phyloP scores from a whole-genome alignment of 2,329 filamentous ascomycete species.

The Aspergillus tanneri region DNA sequence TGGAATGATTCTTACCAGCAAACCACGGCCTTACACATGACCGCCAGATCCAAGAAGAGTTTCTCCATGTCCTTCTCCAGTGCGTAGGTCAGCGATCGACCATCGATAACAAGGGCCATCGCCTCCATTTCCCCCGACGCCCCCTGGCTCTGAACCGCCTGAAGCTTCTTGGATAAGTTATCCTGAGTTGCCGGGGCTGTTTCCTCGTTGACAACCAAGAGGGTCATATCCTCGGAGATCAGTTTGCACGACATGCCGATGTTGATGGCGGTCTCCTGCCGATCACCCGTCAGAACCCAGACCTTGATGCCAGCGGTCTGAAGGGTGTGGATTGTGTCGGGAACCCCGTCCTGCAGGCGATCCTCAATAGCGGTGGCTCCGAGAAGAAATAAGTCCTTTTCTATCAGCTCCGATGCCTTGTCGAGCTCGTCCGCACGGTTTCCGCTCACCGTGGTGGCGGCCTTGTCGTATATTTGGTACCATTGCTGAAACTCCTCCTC shows the following conservation, averaged over 20 bases:
- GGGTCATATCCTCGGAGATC: conserved; percentile 97
- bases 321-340: conserved; percentile 94
- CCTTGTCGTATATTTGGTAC: conserved; percentile 81
- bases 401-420: conserved; percentile 94
- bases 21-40: conserved; percentile 98
- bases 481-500: conserved; percentile 88
- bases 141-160: conserved; percentile 82
- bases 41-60: conserved; percentile 84
- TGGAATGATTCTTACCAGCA: conserved; percentile 60
- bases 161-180: conserved; percentile 89
- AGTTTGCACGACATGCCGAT: conserved; percentile 99
- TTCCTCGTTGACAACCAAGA: conserved; percentile 95
- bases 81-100: conserved; percentile 89
- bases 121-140: conserved; percentile 67
- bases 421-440: conserved; percentile 93
- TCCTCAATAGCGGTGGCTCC: conserved; percentile 98
- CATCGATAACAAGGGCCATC: conserved; percentile 90
- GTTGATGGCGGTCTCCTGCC: conserved; percentile 98
- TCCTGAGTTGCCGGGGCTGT: conserved; percentile 73
- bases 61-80: conserved; percentile 93
- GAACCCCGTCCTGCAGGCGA: conserved; percentile 92
- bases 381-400: conserved; percentile 85
- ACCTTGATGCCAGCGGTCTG: conserved; percentile 98
- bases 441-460: conserved; percentile 84
- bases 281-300: conserved; percentile 95